Base-by-base conservation (phyloP, 768 basidiomycete genomes). In the Suillus cothurnatus region DNA sequence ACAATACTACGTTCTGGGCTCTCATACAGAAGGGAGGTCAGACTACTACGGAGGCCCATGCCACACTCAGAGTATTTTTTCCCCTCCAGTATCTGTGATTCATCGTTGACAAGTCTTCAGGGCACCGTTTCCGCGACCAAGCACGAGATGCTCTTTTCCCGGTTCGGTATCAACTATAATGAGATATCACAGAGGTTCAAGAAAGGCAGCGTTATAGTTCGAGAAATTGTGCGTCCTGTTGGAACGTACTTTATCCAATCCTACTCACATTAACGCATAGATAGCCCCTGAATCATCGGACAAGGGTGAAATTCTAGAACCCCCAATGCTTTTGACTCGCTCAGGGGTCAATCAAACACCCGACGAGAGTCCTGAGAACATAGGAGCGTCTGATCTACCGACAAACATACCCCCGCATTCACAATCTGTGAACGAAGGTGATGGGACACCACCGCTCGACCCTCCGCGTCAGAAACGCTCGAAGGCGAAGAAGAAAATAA, bases 1-100 rank as follows among this genome's bases (percentile, higher is more conserved):
- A 99, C 80, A 99, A 99, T 72, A 98, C 97, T 0, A 82, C 81
- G 0, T 99, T 99, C 73, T 99, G 97, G 97, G 92, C 95, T 0
- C 85, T 99, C 39, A 88, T 99, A 0, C 89, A 90, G 52, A 84
- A 92, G 70, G 92, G 89, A n/a, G 91, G 89, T 0, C 81, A 92
- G 74, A 88, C 87, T 2, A 88, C 90, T 2, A 82, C 88, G 3
- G 86, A 96, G 65, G 97, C 97, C 1, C 93, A 98, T 73, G 85
- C 87, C 34, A 86, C 86, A 1, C 82, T 99, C 7, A 85, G 84
- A 70, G 95, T 95, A 64, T 52, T 19, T 53, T 47, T 21, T 39
- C 8, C 8, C n/a, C 28, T 62, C 43, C 50, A 12, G 19, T 61
- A 31, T 28, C 41, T 23, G 55, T 41, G 53, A 50, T n/a, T 36